Conservation (phyloP, 495 filamentous ascomycete species). For the Terfezia boudieri region DNA sequence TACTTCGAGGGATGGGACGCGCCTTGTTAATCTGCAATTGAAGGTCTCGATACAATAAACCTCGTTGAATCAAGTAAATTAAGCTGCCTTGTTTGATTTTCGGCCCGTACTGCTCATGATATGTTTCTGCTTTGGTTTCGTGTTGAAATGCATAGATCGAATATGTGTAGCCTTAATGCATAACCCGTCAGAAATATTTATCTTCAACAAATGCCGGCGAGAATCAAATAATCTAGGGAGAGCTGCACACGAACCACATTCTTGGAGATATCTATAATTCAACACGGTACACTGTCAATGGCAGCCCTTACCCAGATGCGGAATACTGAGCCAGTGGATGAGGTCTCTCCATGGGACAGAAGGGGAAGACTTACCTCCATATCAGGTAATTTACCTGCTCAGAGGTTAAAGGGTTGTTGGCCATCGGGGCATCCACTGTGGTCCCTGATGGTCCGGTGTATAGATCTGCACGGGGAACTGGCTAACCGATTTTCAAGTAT, state of each 20-base stretch:
- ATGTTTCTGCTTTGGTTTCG: conserved; percentile 13
- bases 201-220: too few species aligned
- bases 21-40: conserved; percentile 18
- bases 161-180: conserved; percentile 11
- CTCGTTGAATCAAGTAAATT: conserved; percentile 17
- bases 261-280: conserved; percentile 54
- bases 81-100: conserved; percentile 8
- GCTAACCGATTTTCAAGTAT: too few species aligned
- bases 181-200: background rate
- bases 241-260: conserved; percentile 48
- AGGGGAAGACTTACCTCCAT: conserved; percentile 54
- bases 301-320: conserved; percentile 3
- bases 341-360: background rate
- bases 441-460: conserved; percentile 1
- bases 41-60: conserved; percentile 16
- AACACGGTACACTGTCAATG: conserved; percentile 10
- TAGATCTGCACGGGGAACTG: background rate
- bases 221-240: background rate
- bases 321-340: background rate
- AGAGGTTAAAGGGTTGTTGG: conserved; percentile 38
- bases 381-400: conserved; percentile 96
- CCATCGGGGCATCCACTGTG: background rate
- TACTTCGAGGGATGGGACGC: conserved; percentile 10
- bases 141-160: conserved; percentile 15
- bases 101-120: conserved; percentile 5